These are phyloP conservation scores for Chaetomium sp. DNA, from an alignment of 2,329 filamentous ascomycete species.

Conservation along the genomic window DNA sequence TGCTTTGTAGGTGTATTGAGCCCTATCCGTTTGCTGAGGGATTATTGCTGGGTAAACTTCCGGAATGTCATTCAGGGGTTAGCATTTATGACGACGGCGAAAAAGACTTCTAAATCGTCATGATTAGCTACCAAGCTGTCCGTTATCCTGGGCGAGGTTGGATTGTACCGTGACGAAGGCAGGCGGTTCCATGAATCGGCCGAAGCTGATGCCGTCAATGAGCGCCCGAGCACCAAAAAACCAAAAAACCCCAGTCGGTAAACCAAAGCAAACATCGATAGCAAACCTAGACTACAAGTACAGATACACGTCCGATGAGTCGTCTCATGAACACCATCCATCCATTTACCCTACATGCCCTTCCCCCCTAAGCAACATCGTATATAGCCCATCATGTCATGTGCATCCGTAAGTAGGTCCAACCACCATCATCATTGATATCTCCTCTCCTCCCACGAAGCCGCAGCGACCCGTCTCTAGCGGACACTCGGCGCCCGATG, in stretches of 20 bases:
- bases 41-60: too few relatives aligned
- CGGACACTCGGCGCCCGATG: conserved; percentile 3
- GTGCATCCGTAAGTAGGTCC: neutral
- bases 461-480: conserved; percentile 1
- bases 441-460: neutral
- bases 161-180: too few relatives aligned
- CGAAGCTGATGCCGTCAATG: too few relatives aligned
- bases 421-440: neutral
- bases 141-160: too few relatives aligned
- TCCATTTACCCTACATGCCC: neutral
- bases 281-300: conserved; percentile 14
- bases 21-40: too few relatives aligned
- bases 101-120: too few relatives aligned
- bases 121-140: too few relatives aligned
- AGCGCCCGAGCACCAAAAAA: neutral
- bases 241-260: neutral
- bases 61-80: too few relatives aligned
- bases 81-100: too few relatives aligned
- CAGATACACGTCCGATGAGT: conserved; percentile 4
- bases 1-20: too few relatives aligned
- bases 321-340: neutral
- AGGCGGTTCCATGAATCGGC: too few relatives aligned
- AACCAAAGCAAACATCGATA: conserved; percentile 6
- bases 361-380: neutral
- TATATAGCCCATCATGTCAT: neutral